Evolutionary conservation across 805 yeast genomes (phyloP).

Genomic region (Saturnispora besseyi): DNA sequence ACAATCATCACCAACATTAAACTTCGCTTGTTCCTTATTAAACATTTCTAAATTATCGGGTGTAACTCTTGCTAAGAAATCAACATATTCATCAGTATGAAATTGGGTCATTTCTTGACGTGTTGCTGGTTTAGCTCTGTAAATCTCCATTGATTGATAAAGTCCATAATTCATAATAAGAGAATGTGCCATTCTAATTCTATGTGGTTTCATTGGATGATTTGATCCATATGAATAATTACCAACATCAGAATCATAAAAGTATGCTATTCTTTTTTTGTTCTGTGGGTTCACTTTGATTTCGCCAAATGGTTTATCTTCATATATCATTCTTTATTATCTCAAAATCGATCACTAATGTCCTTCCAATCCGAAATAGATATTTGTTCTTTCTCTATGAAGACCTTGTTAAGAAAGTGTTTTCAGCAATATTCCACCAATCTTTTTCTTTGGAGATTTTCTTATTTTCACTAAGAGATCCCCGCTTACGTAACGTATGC

Average conservation of each 20-base stretch:
- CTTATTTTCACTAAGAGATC: not conserved
- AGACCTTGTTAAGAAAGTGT: no score
- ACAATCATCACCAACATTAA: slow-evolving; percentile 94
- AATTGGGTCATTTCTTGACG: slow-evolving; percentile 97
- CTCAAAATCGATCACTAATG: no score
- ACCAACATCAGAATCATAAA: slow-evolving; percentile 88
- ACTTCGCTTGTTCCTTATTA: slow-evolving; percentile 79
- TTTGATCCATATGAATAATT: slow-evolving; percentile 98
- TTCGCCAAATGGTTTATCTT: slow-evolving; percentile 54
- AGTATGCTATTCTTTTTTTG: slow-evolving; percentile 62
- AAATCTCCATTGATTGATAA: slow-evolving; percentile 94
- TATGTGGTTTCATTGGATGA: slow-evolving; percentile 98
- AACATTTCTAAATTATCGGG: slow-evolving; percentile 88
- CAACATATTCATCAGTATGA: slow-evolving; percentile 96
- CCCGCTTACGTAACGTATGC: not conserved
- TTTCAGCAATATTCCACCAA: no score
- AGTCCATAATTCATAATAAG: slow-evolving; percentile 94
- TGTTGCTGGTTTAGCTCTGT: slow-evolving; percentile 95
- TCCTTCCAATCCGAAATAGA: no score
- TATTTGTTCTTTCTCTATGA: no score
- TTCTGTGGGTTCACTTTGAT: slow-evolving; percentile 46
- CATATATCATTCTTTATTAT: slow-evolving; percentile 32
- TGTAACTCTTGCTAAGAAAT: slow-evolving; percentile 79
- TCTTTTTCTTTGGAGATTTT: not conserved
- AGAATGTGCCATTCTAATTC: slow-evolving; percentile 98